Evolutionary conservation across 2,329 filamentous ascomycete genomes (phyloP).

Genomic region (Colletotrichum endophyticum): DNA sequence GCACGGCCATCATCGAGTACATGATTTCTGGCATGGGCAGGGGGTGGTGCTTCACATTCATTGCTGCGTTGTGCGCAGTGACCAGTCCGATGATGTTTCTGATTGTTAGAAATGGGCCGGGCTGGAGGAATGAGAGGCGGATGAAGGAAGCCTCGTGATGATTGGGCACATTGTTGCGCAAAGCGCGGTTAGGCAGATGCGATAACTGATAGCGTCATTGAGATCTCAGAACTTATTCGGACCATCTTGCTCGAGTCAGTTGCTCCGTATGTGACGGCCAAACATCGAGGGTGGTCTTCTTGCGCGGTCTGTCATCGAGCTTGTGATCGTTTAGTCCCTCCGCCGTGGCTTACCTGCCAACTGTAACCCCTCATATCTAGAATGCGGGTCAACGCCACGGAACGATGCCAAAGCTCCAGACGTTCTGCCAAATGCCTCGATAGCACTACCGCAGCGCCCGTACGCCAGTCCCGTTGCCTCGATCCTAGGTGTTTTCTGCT

Average conservation of each 20-base stretch:
- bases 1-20: constrained; percentile 62
- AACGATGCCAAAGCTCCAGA: not conserved
- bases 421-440: not conserved
- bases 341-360: not conserved
- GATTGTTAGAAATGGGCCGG: constrained; percentile 52
- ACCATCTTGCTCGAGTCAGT: not conserved
- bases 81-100: constrained; percentile 55
- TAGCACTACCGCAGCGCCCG: not conserved
- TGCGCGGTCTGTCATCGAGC: not conserved
- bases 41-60: constrained; percentile 68
- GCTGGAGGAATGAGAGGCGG: constrained; percentile 56
- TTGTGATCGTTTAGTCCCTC: not conserved
- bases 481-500: not conserved
- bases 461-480: not conserved
- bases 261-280: not conserved
- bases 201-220: not conserved
- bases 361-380: not conserved
- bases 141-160: constrained; percentile 29
- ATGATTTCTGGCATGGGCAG: constrained; percentile 63
- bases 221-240: not conserved
- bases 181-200: not conserved
- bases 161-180: not conserved
- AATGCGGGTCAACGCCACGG: not conserved
- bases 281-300: not conserved
- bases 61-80: constrained; percentile 54